A percentile compares a stretch with the other conserved stretches of the same genome.
phyloP scores from a whole-genome alignment of 352 stramenopile species.

The Phytophthora cajani region DNA sequence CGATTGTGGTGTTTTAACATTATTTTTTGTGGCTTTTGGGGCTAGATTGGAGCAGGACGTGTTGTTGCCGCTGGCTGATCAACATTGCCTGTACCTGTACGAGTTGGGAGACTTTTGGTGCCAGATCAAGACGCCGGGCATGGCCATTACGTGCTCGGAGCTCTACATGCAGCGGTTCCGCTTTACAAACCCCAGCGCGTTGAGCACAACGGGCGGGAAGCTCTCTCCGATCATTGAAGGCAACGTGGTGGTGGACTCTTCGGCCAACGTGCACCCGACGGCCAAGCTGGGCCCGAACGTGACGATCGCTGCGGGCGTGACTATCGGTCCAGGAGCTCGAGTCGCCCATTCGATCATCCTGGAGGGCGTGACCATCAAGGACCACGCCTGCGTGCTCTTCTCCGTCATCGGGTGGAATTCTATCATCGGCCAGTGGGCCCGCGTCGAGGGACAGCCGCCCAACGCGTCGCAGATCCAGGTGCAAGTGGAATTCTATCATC shows the following conservation, averaged over 20 bases:
- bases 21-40: constrained; percentile 3
- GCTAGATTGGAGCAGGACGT: constrained; percentile 86
- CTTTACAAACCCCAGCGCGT: constrained; percentile 85
- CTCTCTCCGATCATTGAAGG: constrained; percentile 86
- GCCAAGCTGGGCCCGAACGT: constrained; percentile 90
- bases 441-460: constrained; percentile 82
- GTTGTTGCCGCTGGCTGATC: constrained; percentile 80
- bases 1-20: background rate
- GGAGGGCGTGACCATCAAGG: constrained; percentile 88
- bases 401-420: constrained; percentile 91
- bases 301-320: constrained; percentile 84
- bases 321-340: constrained; percentile 79
- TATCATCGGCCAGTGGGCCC: constrained; percentile 87
- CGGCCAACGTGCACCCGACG: constrained; percentile 82
- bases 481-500: constrained; percentile 87
- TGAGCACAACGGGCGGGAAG: constrained; percentile 85
- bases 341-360: constrained; percentile 91
- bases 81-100: constrained; percentile 74
- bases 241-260: constrained; percentile 86
- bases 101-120: constrained; percentile 91
- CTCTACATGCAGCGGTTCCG: constrained; percentile 92
- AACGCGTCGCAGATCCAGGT: constrained; percentile 69
- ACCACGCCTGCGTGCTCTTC: constrained; percentile 89
- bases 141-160: constrained; percentile 91
- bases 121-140: constrained; percentile 91